A percentile compares a stretch with the other conserved stretches of the same genome.
phyloP scores from a whole-genome alignment of 495 filamentous ascomycete genomes.

The Alectoria sarmentosa region DNA sequence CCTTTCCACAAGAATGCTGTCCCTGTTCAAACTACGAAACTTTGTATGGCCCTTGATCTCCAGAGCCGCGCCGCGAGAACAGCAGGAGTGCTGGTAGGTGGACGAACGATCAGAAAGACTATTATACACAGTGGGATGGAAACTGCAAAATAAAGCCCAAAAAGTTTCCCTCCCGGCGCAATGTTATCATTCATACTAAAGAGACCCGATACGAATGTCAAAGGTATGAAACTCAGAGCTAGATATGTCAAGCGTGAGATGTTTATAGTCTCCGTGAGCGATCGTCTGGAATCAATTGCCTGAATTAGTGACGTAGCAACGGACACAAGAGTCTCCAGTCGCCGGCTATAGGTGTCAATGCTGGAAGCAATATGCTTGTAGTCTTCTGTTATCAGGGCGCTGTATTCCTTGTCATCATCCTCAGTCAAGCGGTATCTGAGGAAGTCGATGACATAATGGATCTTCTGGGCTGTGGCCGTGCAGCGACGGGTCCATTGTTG shows the following conservation, averaged over 20 bases:
- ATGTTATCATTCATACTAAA: slow-evolving; percentile 9
- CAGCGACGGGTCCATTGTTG: slow-evolving; percentile 12
- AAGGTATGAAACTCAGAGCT: slow-evolving; percentile 10
- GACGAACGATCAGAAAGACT: slow-evolving; percentile 5
- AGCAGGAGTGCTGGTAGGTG: background rate
- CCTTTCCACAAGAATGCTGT: background rate
- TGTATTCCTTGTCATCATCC: background rate
- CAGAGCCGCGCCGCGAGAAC: background rate
- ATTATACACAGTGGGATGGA: slow-evolving; percentile 6
- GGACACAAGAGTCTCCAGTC: background rate
- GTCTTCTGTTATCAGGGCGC: slow-evolving; percentile 3
- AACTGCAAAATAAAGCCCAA: slow-evolving; percentile 10
- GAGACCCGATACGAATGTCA: slow-evolving; percentile 8
- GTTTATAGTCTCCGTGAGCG: slow-evolving; percentile 5
- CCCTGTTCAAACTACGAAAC: background rate
- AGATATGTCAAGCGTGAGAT: slow-evolving; percentile 16
- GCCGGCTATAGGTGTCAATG: slow-evolving; percentile 6
- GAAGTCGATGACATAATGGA: background rate
- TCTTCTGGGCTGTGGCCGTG: slow-evolving; percentile 1
- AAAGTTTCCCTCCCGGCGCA: slow-evolving; percentile 3
- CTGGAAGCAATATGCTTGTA: slow-evolving; percentile 1
- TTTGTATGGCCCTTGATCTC: background rate
- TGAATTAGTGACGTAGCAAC: background rate
- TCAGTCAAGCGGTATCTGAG: background rate
- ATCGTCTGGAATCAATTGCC: slow-evolving; percentile 1